phyloP scores from a whole-genome alignment of 2,329 filamentous ascomycete species.

The Ceratocystis papillata region DNA sequence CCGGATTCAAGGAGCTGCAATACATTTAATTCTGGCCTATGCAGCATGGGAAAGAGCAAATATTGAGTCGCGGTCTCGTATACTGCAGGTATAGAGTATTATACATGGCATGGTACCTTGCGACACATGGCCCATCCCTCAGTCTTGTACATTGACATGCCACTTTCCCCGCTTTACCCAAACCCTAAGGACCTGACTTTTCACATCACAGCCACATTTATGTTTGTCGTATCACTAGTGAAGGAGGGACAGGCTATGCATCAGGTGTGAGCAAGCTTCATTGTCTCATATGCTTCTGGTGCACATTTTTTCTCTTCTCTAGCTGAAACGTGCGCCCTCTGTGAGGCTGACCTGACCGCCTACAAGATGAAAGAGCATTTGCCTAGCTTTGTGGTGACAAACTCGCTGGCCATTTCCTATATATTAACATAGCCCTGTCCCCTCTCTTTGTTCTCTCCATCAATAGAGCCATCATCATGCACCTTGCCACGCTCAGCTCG shows the following conservation, averaged over 20 bases:
- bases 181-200: not conserved
- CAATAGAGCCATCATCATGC: not conserved
- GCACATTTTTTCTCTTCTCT: not conserved
- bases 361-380: not conserved
- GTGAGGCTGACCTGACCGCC: not conserved
- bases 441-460: not conserved
- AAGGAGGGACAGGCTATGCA: not conserved
- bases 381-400: not conserved
- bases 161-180: not conserved
- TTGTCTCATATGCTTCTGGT: not conserved
- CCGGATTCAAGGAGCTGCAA: not conserved
- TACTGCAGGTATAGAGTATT: too few species aligned
- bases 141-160: too few species aligned
- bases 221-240: not conserved
- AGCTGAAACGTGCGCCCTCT: not conserved
- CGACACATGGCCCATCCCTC: too few species aligned
- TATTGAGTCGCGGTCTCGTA: too few species aligned
- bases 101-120: too few species aligned
- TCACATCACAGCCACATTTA: too few species aligned
- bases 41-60: too few species aligned
- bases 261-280: not conserved
- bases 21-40: too few species aligned
- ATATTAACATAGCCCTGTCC: not conserved
- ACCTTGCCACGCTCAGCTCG: not conserved
- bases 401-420: not conserved